Base-by-base conservation (phyloP, 306 rosid species). In the Leucaena leucocephala region DNA sequence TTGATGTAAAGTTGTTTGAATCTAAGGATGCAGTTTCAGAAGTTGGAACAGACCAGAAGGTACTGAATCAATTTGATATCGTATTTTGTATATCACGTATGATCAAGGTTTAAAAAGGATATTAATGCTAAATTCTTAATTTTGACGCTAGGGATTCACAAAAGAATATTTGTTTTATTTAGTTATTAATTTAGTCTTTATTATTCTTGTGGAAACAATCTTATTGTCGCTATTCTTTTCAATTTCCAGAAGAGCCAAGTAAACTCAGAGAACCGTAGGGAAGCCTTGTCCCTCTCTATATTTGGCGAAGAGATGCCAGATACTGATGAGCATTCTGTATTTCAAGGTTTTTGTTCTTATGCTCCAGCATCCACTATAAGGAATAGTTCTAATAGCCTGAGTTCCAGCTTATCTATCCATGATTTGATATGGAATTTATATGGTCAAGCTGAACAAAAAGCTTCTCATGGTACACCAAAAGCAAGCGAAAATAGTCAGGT, bases 361-460 rank as follows among this genome's bases (percentile, higher is more conserved):
- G 72, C 71, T 54, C 78, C 86, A 22, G 58, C 68, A 82, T 65
- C 88, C 59, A 46, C 85, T 58, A 72, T 79, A 69, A 81, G 54
- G 76, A 81, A 72, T 81, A 49, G 69, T 72, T 11, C 39, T 67
- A 86, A 76, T 72, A 81, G 72, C 78, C 83, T 78, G 69, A 72
- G 50, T 79, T 77, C 92, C 84, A 88, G 77, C 76, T 6, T 86
- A 72, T 85, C 97, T 76, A 85, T 94, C 79, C 81, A 86, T 54
- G 98, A 92, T 82, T 50, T 93, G 21, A 82, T 94, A 83, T 92
- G 92, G 88, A 91, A 82, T 82, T 91, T 94, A 66, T 94, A 92
- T 83, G 86, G 73, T 80, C 93, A 91, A 89, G 83, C 94, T 74
- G 90, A 89, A 79, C 82, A 86, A 69, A 77, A 78, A 58, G 68